A percentile compares a stretch with the other conserved stretches of the same genome.
Evolutionary conservation across 2,329 filamentous ascomycete species (phyloP).

Genomic region (Hymenotorrendiella dingleyae): DNA sequence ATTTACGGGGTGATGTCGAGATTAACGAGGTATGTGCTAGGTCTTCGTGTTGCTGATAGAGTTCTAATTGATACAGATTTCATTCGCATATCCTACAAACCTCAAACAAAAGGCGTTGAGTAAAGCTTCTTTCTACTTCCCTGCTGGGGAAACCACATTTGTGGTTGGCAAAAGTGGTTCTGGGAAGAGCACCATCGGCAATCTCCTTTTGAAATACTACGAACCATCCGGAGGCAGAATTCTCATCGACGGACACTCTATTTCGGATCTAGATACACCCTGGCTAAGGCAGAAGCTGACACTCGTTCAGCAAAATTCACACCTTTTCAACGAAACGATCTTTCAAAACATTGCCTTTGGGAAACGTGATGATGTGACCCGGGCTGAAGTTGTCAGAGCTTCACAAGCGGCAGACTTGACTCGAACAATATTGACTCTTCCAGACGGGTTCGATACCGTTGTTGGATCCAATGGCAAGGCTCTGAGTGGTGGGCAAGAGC

Average conservation of each 20-base stretch:
- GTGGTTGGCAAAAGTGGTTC: slow-evolving; percentile 83
- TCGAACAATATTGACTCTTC: slow-evolving; percentile 59
- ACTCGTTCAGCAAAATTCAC: slow-evolving; percentile 74
- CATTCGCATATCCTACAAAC: slow-evolving; percentile 74
- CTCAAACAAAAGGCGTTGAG: slow-evolving; percentile 53
- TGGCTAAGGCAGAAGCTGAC: slow-evolving; percentile 78
- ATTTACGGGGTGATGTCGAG: slow-evolving; percentile 69
- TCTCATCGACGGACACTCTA: slow-evolving; percentile 56
- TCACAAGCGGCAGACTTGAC: slow-evolving; percentile 64
- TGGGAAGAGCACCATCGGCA: slow-evolving; percentile 84
- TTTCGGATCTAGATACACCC: slow-evolving; percentile 54
- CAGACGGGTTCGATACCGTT: slow-evolving; percentile 63
- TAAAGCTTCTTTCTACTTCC: slow-evolving; percentile 61
- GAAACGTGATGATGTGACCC: slow-evolving; percentile 43
- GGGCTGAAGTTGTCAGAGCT: slow-evolving; percentile 53
- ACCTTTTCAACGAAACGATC: slow-evolving; percentile 77
- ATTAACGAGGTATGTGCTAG: slow-evolving; percentile 54
- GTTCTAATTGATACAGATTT: slow-evolving; percentile 48
- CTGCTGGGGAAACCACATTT: slow-evolving; percentile 67
- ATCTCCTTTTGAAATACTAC: slow-evolving; percentile 76
- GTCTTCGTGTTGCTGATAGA: neutral
- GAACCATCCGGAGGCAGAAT: slow-evolving; percentile 59
- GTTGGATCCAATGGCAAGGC: slow-evolving; percentile 64
- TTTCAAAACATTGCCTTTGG: slow-evolving; percentile 75
- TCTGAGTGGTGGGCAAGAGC: slow-evolving; percentile 79